Evolutionary conservation across 768 basidiomycete genomes (phyloP), one percentile per base, ranked within the genome.

Genomic region (Termitomyces sp.): DNA sequence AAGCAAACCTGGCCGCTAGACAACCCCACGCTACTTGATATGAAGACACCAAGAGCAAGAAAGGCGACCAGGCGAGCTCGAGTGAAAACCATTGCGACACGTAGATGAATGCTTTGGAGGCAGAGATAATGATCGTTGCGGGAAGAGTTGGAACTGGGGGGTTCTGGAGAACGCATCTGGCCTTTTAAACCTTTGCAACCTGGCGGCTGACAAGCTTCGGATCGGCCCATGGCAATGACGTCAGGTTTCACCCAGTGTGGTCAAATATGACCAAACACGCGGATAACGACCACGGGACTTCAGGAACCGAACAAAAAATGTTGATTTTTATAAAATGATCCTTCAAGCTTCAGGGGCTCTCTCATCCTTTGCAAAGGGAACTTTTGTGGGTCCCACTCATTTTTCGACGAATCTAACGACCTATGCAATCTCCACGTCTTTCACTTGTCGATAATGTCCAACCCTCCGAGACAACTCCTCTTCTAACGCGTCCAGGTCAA

Each of bases 381-480:
- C 20, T 22, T 20, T 15, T 8, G 22, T n/a, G 22, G 36, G 34
- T 10, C 22, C 16, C 26, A 13, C 28, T 12, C 39, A 13, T 13
- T 44, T 20, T n/a, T 42, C 51, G 15, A 58, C 51, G 57, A 56
- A 41, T 4, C 15, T 28, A 2, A 42, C 50, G 20, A 44, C 28
- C 47, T 13, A 60, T 58, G 58, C 28, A 52, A 51, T 28, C 39
- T 34, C 9, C 55, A 0, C 12, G 5, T 42, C 33, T 18, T 41
- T 24, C 34, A 31, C n/a, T 37, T 28, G 13, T 45, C 39, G 44
- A 53, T 50, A 31, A 55, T 36, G 15, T 53, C 15, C 49, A 52
- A 12, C 39, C 59, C 22, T 31, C 54, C 29, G 62, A 63, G 52
- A 59, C 60, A 16, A 56, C 62, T 13, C 62, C 60, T 39, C 60